These are phyloP conservation scores for Umbilicus rupestris DNA, from an alignment of 164 flowering plant genomes.

Conservation along the genomic window DNA sequence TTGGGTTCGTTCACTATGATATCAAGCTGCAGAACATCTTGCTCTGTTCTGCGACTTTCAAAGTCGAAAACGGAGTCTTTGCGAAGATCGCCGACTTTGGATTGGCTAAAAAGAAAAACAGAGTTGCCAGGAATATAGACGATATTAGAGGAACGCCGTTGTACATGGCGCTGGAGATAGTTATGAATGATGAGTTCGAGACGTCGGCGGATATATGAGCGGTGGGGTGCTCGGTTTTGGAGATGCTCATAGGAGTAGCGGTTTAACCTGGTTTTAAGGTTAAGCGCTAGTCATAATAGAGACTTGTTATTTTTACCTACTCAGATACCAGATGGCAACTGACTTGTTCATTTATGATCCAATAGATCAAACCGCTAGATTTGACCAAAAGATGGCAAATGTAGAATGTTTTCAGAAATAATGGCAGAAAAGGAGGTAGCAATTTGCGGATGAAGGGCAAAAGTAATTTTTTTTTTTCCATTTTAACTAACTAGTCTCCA, in stretches of 20 bases:
- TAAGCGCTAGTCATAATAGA: no score
- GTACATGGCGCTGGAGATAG: slow-evolving; percentile 10
- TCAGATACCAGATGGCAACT: no score
- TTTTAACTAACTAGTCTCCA: no score
- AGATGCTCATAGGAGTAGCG: slow-evolving; percentile 14
- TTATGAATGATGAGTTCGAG: not conserved
- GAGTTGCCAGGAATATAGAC: not conserved
- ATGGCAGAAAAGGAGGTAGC: no score
- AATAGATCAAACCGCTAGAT: no score
- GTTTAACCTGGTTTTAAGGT: no score
- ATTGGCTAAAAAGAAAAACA: slow-evolving; percentile 8
- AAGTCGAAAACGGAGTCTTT: not conserved
- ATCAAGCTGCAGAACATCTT: slow-evolving; percentile 8
- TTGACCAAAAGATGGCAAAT: no score
- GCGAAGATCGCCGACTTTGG: slow-evolving; percentile 16
- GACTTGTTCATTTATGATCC: no score
- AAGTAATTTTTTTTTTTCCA: no score
- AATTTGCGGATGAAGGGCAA: no score
- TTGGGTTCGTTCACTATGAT: slow-evolving; percentile 11
- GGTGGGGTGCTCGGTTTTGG: slow-evolving; percentile 12
- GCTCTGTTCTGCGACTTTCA: not conserved
- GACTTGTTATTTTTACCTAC: no score
- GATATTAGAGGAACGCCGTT: not conserved
- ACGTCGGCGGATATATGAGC: slow-evolving; percentile 13
- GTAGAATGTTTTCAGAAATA: no score